Evolutionary conservation across 2,329 filamentous ascomycete species (phyloP).

Genomic region (Diaporthe sp.): DNA sequence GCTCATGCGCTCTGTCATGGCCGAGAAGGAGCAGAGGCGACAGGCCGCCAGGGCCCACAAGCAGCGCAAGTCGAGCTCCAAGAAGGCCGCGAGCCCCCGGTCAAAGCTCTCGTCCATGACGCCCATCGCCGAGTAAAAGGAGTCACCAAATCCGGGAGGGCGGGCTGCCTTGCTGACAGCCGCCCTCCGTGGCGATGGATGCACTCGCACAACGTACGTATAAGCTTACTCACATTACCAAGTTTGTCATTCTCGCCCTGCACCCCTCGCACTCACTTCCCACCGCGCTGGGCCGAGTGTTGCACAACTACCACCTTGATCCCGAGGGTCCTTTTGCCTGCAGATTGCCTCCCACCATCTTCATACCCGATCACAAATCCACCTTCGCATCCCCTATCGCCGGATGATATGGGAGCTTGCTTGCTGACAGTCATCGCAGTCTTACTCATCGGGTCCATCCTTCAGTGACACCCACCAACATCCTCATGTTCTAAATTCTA

Average conservation of each 20-base stretch:
- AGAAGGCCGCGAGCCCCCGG: constrained; percentile 62
- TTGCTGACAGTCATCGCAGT: constrained; percentile 37
- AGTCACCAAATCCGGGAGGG: neutral
- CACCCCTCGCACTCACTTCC: constrained; percentile 25
- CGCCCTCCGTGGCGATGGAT: constrained; percentile 27
- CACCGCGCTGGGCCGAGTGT: constrained; percentile 33
- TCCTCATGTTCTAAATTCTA: constrained; percentile 6
- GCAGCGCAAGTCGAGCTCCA: constrained; percentile 51
- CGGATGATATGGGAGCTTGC: constrained; percentile 14
- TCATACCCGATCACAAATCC: constrained; percentile 24
- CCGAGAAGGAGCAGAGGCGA: constrained; percentile 68
- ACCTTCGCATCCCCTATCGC: neutral
- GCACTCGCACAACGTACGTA: constrained; percentile 37
- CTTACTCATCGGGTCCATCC: constrained; percentile 35
- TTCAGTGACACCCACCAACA: constrained; percentile 32
- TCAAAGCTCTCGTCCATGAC: constrained; percentile 63
- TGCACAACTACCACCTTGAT: constrained; percentile 24
- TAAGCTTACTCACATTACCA: constrained; percentile 36
- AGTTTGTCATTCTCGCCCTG: constrained; percentile 11
- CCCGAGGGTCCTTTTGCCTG: constrained; percentile 31
- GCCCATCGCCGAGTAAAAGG: constrained; percentile 62
- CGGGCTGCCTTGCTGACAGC: constrained; percentile 18
- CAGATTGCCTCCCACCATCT: constrained; percentile 27
- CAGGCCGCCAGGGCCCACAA: constrained; percentile 55
- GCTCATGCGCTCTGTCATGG: constrained; percentile 61